Evolutionary conservation across 2,329 filamentous ascomycete species (phyloP).

Genomic region (Talaromyces sp.): DNA sequence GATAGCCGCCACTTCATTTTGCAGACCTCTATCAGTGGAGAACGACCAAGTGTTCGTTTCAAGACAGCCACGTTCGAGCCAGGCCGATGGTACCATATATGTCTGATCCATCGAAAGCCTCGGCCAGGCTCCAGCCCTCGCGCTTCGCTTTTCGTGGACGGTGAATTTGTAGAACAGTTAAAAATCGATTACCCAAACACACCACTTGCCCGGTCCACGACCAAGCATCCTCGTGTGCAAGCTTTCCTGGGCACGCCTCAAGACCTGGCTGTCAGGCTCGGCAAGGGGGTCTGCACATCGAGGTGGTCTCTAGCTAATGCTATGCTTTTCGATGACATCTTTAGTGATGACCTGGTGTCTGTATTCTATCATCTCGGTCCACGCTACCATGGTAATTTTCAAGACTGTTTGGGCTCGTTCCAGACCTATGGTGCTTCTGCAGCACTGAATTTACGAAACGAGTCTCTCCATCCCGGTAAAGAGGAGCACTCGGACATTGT

Average conservation of each 20-base stretch:
- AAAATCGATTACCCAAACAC: constrained; percentile 81
- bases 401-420: constrained; percentile 91
- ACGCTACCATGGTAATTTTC: constrained; percentile 91
- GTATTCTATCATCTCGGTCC: constrained; percentile 88
- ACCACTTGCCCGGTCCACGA: constrained; percentile 59
- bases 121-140: constrained; percentile 72
- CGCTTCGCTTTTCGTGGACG: constrained; percentile 84
- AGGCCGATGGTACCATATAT: constrained; percentile 87
- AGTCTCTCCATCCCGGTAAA: constrained; percentile 81
- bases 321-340: constrained; percentile 78
- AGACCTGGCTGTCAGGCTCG: constrained; percentile 73
- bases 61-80: constrained; percentile 74
- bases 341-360: constrained; percentile 87
- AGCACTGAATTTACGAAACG: constrained; percentile 83
- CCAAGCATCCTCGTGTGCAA: constrained; percentile 61
- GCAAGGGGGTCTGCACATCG: constrained; percentile 67
- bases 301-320: constrained; percentile 88
- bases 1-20: constrained; percentile 92
- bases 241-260: constrained; percentile 90
- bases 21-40: constrained; percentile 86
- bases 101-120: constrained; percentile 75
- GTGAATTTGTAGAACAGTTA: constrained; percentile 88
- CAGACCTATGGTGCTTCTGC: constrained; percentile 95
- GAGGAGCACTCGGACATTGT: constrained; percentile 91
- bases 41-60: constrained; percentile 87